These are phyloP conservation scores for Corylus avellana DNA, from an alignment of 306 rosid genomes.

Conservation along the genomic window DNA sequence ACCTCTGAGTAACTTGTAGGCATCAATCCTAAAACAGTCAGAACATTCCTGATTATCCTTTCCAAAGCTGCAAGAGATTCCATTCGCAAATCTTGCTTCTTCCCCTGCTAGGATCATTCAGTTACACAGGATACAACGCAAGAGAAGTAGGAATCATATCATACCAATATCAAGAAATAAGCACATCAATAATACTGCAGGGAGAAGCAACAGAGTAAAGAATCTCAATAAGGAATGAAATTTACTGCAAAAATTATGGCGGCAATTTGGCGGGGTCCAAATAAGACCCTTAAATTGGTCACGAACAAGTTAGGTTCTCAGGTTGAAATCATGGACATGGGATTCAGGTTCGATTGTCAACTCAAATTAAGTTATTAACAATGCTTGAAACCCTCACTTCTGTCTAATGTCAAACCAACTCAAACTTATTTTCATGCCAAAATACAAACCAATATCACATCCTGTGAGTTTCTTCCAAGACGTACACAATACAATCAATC, in stretches of 20 bases:
- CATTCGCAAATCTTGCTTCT: conserved; percentile 63
- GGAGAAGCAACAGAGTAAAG: not conserved
- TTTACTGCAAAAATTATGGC: not conserved
- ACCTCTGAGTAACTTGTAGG: conserved; percentile 77
- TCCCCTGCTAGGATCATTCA: conserved; percentile 59
- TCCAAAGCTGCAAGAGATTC: conserved; percentile 81
- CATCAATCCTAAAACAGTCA: conserved; percentile 71
- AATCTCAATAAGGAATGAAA: not conserved
- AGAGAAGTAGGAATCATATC: conserved; percentile 1
- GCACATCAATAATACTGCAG: conserved; percentile 2
- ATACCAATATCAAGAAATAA: conserved; percentile 20
- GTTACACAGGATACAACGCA: conserved; percentile 12
- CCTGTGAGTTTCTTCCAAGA: not conserved
- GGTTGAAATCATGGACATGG: not conserved
- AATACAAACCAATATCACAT: not conserved
- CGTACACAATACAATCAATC: not conserved
- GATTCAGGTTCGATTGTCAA: not conserved
- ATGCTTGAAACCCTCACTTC: not conserved
- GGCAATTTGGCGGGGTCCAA: not conserved
- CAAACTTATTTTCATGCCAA: not conserved
- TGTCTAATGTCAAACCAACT: not conserved
- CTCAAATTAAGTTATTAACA: not conserved
- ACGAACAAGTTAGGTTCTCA: not conserved
- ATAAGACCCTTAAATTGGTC: conserved; percentile 15
- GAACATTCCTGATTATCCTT: conserved; percentile 56